Evolutionary conservation across 2,329 filamentous ascomycete species (phyloP), one percentile per base, ranked within the genome.

Genomic region (Lithohypha guttulata): DNA sequence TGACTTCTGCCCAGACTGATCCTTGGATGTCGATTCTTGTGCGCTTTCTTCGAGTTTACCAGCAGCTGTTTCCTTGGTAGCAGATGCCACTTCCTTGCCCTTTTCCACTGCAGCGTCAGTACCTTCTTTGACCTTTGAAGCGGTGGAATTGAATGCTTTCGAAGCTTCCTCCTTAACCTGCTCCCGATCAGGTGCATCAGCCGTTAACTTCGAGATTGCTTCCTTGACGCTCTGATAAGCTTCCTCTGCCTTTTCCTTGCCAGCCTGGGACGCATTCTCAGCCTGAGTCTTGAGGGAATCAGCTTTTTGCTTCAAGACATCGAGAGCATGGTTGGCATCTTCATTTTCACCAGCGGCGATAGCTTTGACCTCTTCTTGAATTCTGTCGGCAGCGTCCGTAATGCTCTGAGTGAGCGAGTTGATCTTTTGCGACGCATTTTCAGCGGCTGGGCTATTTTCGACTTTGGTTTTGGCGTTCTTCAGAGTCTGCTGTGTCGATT

Each of bases 181-280:
- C n/a, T n/a, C n/a, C n/a, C n/a, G n/a, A n/a, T n/a, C n/a, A n/a
- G n/a, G n/a, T n/a, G n/a, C n/a, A n/a, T n/a, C n/a, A n/a, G n/a
- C n/a, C n/a, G n/a, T n/a, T n/a, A n/a, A n/a, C n/a, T n/a, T n/a
- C n/a, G n/a, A n/a, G n/a, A n/a, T n/a, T n/a, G n/a, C n/a, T n/a
- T n/a, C n/a, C n/a, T n/a, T n/a, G n/a, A n/a, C n/a, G n/a, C 25
- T 27, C 13, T 37, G 15, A 13, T 41, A 17, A 15, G 36, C 41
- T 27, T 48, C 39, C 25, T 41, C 39, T 2, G 35, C 34, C 22
- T 28, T 32, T 23, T 49, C 44, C 27, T 48, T 32, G 36, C 46
- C 48, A 27, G 40, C 42, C 36, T 49, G 42, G 20, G 48, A 42
- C 23, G 46, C 39, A 31, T 44, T 27, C 32, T 43, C 44, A 17